These are phyloP conservation scores for Boletus rubroflammeus DNA, from an alignment of 768 basidiomycete genomes.

Conservation along the genomic window DNA sequence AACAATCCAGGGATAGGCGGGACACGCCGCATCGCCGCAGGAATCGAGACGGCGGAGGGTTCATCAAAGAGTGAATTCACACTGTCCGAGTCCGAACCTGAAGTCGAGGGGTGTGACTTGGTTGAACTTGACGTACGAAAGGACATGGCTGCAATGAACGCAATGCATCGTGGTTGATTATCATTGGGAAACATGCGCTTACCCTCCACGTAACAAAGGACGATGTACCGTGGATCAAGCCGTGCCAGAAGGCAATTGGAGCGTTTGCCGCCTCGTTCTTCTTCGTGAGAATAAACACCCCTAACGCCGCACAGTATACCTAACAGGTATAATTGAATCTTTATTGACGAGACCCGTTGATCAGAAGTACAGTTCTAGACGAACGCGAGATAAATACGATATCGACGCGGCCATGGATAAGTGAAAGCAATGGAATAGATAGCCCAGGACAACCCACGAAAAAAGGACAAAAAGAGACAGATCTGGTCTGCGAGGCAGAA, in stretches of 20 bases:
- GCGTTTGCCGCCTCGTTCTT: not conserved
- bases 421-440: not conserved
- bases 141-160: slow-evolving; percentile 10
- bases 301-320: slow-evolving; percentile 1
- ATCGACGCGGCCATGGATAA: not conserved
- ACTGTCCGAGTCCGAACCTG: slow-evolving; percentile 22
- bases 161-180: not conserved
- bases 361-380: not conserved
- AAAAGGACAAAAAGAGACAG: too few species aligned
- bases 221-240: not conserved
- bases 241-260: not conserved
- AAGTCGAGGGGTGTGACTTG: not conserved
- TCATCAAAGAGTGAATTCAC: slow-evolving; percentile 54
- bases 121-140: not conserved
- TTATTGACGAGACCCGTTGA: not conserved
- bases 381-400: not conserved
- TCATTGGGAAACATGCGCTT: not conserved
- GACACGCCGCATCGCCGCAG: slow-evolving; percentile 31
- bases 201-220: slow-evolving; percentile 2
- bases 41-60: slow-evolving; percentile 14
- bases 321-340: not conserved
- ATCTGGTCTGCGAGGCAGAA: not conserved
- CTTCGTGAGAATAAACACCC: slow-evolving; percentile 20
- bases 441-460: not conserved
- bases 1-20: slow-evolving; percentile 67